Base-by-base conservation (phyloP, 805 yeast species). In the Priceomyces melissophilus region DNA sequence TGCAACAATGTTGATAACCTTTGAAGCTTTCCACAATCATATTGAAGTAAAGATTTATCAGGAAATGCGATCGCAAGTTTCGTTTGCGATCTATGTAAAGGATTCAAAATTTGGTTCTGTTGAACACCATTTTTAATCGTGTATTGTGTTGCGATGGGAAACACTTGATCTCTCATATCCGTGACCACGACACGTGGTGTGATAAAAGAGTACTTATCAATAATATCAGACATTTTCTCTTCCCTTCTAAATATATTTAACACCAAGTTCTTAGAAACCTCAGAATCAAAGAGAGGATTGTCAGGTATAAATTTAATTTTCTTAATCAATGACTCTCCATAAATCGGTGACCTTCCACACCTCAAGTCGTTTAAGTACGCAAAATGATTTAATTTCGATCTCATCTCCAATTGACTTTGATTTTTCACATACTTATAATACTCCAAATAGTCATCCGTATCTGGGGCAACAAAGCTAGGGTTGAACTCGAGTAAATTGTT, bases 21-120 rank as follows among this genome's bases (percentile, higher is more conserved):
- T 58, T 93, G 99, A 29, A 93, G 70, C 61, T 93, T 93, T 44
- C 99, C 99, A 70, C 99, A 93, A 61, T 93, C 99, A 59, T 85
- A 93, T 58, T 93, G 95, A 41, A 93, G 63, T 44, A 93, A 67
- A 10, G 93, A 82, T 59, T 90, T 93, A 58, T 93, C 99, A 0
- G 99, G 99, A 60, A 93, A 95, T 12, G 96, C 96, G 52, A 93
- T 87, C 0, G 96, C 83, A 35, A 88, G 66, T 52, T 88, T 86
- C 11, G 88, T 84, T 60, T 91, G 97, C 2, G 91, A 65, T 45
- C 82, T 81, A 57, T 88, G 96, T 65, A 88, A 82, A 10, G 75
- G 75, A 35, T 69, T 69, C 1, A 52, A 54, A 80, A 86, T 59
- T 70, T 73, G 23, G 49, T 64, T 47, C 52, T 43, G 35, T 36